Base-by-base conservation (phyloP, 805 yeast species). In the Candida coleopterorum region DNA sequence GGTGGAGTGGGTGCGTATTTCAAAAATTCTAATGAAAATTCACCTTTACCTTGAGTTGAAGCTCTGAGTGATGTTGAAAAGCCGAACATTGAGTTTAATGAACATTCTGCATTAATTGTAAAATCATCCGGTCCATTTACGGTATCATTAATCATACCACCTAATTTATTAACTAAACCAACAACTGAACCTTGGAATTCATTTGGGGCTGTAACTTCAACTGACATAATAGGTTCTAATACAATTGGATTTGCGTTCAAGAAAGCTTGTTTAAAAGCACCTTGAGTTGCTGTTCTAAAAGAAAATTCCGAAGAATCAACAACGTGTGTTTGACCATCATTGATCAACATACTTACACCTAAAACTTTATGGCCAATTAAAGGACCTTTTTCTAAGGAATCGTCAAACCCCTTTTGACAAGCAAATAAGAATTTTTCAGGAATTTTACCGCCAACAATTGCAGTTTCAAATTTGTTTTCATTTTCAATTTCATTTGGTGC, bases 21-120 rank as follows among this genome's bases (percentile, higher is more conserved):
- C 57, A 85, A 81, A 70, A 93, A 93, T 62, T 93, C 99, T 62
- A 93, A 74, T 2, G 96, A 77, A 62, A 93, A 93, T 67, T 94
- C 97, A 54, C 99, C 98, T 61, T 93, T 93, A 66, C 99, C 99
- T 66, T 93, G 98, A 11, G 98, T 90, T 42, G 85, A 79, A 15
- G 98, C 97, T 72, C 99, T 83, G 56, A 93, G 73, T 18, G 86
- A 78, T 7, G 97, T 85, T 6, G 97, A 96, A 57, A 93, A 86
- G 25, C 98, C 98, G 61, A 93, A 93, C 87, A 93, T 79, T 44
- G 85, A 77, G 70, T 89, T 89, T 65, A 93, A 77, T n/a, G 97
- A 84, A 69, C 97, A 90, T 61, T 93, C 97, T 22, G 97, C 94
- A 39, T 78, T 76, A 43, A 93, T 79, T 9, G 95, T 85, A 65